Base-by-base conservation (phyloP, 2,329 filamentous ascomycete genomes). In the Trichoderma sp. region DNA sequence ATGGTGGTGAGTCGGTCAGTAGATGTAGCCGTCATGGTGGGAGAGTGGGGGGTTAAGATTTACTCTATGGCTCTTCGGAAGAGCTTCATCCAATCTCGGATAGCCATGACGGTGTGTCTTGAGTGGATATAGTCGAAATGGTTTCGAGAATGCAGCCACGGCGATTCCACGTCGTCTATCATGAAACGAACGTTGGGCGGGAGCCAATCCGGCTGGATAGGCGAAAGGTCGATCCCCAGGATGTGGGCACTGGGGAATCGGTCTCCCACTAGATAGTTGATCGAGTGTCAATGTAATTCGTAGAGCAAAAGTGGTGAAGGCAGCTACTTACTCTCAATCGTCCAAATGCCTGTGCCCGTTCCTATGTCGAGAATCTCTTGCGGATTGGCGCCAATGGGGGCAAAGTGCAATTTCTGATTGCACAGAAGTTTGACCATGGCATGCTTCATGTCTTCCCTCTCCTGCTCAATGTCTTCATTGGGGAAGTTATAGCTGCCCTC, bases 101-200 rank as follows among this genome's bases (percentile, higher is more conserved):
- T 86, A 2, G 85, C 86, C 82, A 86, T 84, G 15, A 87, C 85
- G 1, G 87, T 86, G 71, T 88, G 85, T 3, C 89, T 83, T n/a
- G 86, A 84, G 76, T 90, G 88, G 39, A 91, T 84, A 72, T 89
- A 89, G 77, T 91, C 88, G 70, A 89, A 90, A 66, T 86, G 83
- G 72, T 88, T 84, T 4, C 78, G 76, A 6, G 85, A 84, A 73
- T 88, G 84, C 18, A 88, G 77, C 88, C 88, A 90, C 5, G 83
- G 82, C 71, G 83, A 84, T 77, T 90, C 88, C 30, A 86, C 83
- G 73, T 90, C 88, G 72, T 90, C 88, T 12, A 90, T 82, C 76
- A 87, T 80, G 74, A 89, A 89, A 28, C 82, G 82, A 24, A 88
- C 83, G 74, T 89, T 89, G 4, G 87, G 85, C 4, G 87, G 88